Percentiles rank a stretch among this genome's conserved stretches.
These are phyloP conservation scores for Pulveroboletus sp. DNA, from an alignment of 768 basidiomycete genomes.

Conservation along the genomic window DNA sequence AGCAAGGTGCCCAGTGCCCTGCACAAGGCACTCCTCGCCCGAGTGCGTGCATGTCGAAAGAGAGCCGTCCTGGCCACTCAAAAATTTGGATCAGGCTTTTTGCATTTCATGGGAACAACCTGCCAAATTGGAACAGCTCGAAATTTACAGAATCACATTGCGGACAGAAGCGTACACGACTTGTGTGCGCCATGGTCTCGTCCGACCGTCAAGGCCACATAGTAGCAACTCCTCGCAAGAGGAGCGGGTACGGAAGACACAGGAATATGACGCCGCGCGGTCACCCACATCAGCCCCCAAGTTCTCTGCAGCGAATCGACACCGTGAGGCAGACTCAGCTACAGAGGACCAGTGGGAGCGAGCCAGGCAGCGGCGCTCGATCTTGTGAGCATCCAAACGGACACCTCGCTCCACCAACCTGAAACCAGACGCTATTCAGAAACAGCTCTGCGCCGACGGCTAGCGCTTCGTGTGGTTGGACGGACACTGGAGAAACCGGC, in stretches of 20 bases:
- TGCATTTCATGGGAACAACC: neutral
- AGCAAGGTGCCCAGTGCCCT: constrained; percentile 23
- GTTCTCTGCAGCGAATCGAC: constrained; percentile 46
- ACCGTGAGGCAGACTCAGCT: constrained; percentile 48
- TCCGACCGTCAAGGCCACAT: constrained; percentile 79
- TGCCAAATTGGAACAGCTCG: neutral
- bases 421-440: constrained; percentile 60
- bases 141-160: neutral
- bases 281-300: constrained; percentile 41
- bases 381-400: constrained; percentile 50
- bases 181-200: constrained; percentile 79
- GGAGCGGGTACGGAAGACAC: constrained; percentile 61
- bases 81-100: constrained; percentile 8
- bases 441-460: constrained; percentile 37
- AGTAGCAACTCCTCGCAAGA: constrained; percentile 26
- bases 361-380: constrained; percentile 34
- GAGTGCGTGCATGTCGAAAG: constrained; percentile 24
- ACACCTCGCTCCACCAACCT: constrained; percentile 78
- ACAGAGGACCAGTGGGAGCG: constrained; percentile 30
- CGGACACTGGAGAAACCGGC: constrained; percentile 51
- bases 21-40: constrained; percentile 22
- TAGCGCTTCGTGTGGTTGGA: constrained; percentile 63
- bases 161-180: neutral
- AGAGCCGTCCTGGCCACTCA: neutral
- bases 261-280: constrained; percentile 75